Percentiles rank a stretch among this genome's conserved stretches.
Evolutionary conservation across 306 rosid genomes (phyloP).

Genomic region (Chamaecrista fasciculata): DNA sequence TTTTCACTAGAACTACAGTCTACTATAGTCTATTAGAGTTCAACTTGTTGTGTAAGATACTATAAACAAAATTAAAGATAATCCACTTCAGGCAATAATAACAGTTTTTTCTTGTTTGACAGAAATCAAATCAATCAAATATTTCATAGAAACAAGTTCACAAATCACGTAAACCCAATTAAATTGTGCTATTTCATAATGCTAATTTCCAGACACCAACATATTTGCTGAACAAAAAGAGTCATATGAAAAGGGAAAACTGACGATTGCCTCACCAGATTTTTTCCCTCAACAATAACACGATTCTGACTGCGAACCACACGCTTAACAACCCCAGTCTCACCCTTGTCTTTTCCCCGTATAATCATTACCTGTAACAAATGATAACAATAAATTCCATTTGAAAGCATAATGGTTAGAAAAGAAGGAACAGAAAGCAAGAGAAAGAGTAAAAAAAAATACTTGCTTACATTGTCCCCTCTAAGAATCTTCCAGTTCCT

Average conservation of each 20-base stretch:
- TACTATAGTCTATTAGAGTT: not conserved
- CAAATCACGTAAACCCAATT: conserved; percentile 1
- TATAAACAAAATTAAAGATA: not conserved
- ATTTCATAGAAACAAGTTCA: not conserved
- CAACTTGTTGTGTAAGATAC: not conserved
- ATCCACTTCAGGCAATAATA: not conserved
- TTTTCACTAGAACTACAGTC: not conserved
- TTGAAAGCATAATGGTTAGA: not conserved
- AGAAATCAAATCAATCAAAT: not conserved
- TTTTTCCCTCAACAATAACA: conserved; percentile 88
- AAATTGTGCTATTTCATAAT: not conserved
- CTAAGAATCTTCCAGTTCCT: conserved; percentile 87
- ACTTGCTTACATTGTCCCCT: conserved; percentile 71
- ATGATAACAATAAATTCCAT: not conserved
- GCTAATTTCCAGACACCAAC: not conserved
- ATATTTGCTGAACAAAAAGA: not conserved
- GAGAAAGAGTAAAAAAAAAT: no score
- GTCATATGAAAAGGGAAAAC: not conserved
- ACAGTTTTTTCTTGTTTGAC: not conserved
- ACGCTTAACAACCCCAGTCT: conserved; percentile 72
- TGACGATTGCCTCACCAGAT: conserved; percentile 51
- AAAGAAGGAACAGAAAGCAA: not conserved
- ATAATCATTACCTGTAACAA: conserved; percentile 73
- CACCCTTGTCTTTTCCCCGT: conserved; percentile 92
- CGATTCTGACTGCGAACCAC: conserved; percentile 93